Base-by-base conservation (phyloP, 2,329 filamentous ascomycete genomes). In the Blastomyces parvus region DNA sequence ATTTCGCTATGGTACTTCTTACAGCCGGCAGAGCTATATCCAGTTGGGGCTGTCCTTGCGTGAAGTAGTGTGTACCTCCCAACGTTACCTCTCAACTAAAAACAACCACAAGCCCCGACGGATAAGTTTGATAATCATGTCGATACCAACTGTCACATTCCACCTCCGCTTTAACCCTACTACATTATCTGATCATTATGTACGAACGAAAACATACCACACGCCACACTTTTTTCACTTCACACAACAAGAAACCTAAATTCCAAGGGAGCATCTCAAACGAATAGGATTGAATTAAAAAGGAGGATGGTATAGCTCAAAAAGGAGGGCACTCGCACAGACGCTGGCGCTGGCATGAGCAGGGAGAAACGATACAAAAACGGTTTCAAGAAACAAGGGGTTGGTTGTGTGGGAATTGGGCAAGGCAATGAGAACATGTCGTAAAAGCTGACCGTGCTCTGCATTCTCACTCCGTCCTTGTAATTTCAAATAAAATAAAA, bases 201-300 rank as follows among this genome's bases (percentile, higher is more conserved):
- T 25, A 22, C 9, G 46, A 50, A 25, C n/a, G 11, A 8, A 50
- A 53, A 30, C 50, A 53, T 48, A 25, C 25, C 2, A 27, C 53
- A 56, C 73, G 70, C 53, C 5, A 56, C 22, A 50, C 13, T 13
- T 14, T 14, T 30, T 33, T 33, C 33, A 33, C 33, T 33, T 33
- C 3, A 55, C 25, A 55, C 25, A n/a, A n/a, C 17, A 56, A 19
- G 30, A 52, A 36, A 50, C 11, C 25, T 17, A 33, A 36, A 30
- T 30, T 19, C 22, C 50, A 27, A 33, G 33, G 7, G 33, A 33
- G 33, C 17, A 60, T 36, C 38, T 36, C 22, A n/a, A 58, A 58
- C 42, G 38, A 58, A 40, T 19, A 42, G 46, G 19, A 14, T 59
- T 33, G 25, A 40, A 59, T 46, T 42, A 17, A 30, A 59, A 30